These are phyloP conservation scores for Vaccinium vitisidaea DNA, from an alignment of 148 eudicot genomes.

Conservation along the genomic window DNA sequence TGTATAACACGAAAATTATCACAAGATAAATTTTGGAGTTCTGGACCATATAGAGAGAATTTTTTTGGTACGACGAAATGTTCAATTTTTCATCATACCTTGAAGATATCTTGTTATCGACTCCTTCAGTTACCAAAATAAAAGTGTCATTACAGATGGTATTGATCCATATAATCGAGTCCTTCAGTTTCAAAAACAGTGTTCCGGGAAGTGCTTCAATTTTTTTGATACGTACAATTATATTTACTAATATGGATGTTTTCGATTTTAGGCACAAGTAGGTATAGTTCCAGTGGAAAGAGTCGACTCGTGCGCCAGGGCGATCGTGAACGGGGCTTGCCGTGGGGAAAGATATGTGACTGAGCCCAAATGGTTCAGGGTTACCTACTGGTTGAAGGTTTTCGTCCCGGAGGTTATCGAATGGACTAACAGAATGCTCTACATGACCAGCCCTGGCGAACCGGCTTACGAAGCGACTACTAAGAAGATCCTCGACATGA, in stretches of 20 bases:
- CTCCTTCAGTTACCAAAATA: no score
- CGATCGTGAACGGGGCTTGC: slow-evolving; percentile 49
- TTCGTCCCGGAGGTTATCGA: slow-evolving; percentile 52
- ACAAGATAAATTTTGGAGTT: not conserved
- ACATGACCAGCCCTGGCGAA: slow-evolving; percentile 38
- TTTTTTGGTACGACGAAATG: not conserved
- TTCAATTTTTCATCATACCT: not conserved
- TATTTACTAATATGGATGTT: not conserved
- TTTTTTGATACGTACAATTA: not conserved
- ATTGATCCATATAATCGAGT: no score
- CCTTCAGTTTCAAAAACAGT: no score
- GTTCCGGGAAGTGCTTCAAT: not conserved
- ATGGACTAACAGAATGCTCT: slow-evolving; percentile 32
- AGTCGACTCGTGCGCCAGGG: slow-evolving; percentile 43
- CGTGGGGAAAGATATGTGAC: slow-evolving; percentile 54
- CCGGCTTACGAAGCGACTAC: slow-evolving; percentile 38
- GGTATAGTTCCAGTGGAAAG: slow-evolving; percentile 41
- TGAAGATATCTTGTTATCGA: not conserved
- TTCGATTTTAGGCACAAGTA: slow-evolving; percentile 37
- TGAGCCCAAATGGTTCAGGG: slow-evolving; percentile 54
- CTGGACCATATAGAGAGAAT: not conserved
- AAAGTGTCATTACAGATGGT: slow-evolving; percentile 12
- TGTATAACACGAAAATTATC: not conserved
- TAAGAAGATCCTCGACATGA: slow-evolving; percentile 48
- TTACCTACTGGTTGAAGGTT: slow-evolving; percentile 36